Percentiles rank a stretch among this genome's conserved stretches.
Conservation (phyloP, 768 basidiomycete species). For the Auricularia heimuer region DNA sequence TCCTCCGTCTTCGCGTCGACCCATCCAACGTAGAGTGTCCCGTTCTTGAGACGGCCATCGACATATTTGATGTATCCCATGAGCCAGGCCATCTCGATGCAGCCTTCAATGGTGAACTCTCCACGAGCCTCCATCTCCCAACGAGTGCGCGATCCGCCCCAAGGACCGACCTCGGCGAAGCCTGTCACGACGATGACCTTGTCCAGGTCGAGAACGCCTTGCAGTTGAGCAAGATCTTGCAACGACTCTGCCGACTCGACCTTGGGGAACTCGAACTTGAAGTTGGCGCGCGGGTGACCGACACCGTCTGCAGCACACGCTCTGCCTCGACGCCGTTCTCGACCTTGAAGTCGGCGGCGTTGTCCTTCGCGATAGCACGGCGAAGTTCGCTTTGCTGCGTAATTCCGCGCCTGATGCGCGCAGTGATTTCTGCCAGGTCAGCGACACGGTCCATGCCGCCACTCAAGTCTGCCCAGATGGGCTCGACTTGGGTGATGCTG, state of each 20-base stretch:
- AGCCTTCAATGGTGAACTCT: conserved; percentile 95
- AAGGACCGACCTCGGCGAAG: conserved; percentile 95
- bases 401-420: conserved; percentile 71
- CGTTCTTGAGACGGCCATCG: conserved; percentile 90
- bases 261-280: conserved; percentile 88
- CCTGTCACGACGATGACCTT: conserved; percentile 95
- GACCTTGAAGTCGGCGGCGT: conserved; percentile 89
- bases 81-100: conserved; percentile 99
- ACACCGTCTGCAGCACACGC: conserved; percentile 81
- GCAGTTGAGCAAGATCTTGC: conserved; percentile 65
- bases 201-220: conserved; percentile 86
- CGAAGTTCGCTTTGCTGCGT: conserved; percentile 86
- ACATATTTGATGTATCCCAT: conserved; percentile 99
- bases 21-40: conserved; percentile 93
- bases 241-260: conserved; percentile 67
- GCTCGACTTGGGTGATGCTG: conserved; percentile 98
- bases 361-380: conserved; percentile 87
- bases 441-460: conserved; percentile 97
- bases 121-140: conserved; percentile 99
- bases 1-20: conserved; percentile 89
- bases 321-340: conserved; percentile 87
- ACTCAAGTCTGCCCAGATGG: conserved; percentile 98
- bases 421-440: conserved; percentile 86
- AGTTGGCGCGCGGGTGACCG: conserved; percentile 94
- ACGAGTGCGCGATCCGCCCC: conserved; percentile 94